phyloP scores from a whole-genome alignment of 2,329 filamentous ascomycete species.

The Lizonia empirigonia region DNA sequence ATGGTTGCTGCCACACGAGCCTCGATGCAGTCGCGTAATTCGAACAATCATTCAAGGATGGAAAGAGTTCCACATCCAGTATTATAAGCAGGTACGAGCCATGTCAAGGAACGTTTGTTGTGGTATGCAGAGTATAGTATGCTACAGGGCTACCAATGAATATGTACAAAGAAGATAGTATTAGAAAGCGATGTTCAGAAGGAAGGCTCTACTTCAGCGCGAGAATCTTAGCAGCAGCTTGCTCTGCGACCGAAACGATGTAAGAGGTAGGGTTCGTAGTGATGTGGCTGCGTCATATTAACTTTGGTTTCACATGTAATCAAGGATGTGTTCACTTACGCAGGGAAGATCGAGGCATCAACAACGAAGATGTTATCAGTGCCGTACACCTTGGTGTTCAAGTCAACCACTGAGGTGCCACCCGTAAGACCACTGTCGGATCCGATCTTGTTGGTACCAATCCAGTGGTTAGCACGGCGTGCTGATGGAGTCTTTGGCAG shows the following conservation, averaged over 20 bases:
- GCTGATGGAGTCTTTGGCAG: constrained; percentile 47
- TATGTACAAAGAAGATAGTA: constrained; percentile 14
- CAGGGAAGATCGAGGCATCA: constrained; percentile 55
- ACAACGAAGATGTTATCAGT: constrained; percentile 55
- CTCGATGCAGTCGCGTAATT: not conserved
- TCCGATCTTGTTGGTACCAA: constrained; percentile 62
- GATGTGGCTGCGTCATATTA: constrained; percentile 36
- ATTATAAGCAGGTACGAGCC: not conserved
- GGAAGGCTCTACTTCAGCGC: constrained; percentile 23
- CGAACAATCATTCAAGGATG: not conserved
- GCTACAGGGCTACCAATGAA: constrained; percentile 5
- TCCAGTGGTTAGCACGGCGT: constrained; percentile 56
- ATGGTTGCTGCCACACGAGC: not conserved
- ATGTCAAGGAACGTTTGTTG: no score
- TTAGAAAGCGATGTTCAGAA: not conserved
- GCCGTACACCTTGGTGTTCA: constrained; percentile 57
- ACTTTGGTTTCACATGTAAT: not conserved
- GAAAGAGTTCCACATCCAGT: not conserved
- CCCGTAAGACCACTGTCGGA: constrained; percentile 51
- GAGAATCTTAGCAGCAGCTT: constrained; percentile 48
- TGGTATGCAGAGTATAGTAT: not conserved
- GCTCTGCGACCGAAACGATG: constrained; percentile 46
- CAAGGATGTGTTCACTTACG: constrained; percentile 25
- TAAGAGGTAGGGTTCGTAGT: constrained; percentile 48
- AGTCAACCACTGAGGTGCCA: constrained; percentile 56